Evolutionary conservation across 2,329 filamentous ascomycete genomes (phyloP), one percentile per base, ranked within the genome.

Genomic region (Neofusicoccum ribis): DNA sequence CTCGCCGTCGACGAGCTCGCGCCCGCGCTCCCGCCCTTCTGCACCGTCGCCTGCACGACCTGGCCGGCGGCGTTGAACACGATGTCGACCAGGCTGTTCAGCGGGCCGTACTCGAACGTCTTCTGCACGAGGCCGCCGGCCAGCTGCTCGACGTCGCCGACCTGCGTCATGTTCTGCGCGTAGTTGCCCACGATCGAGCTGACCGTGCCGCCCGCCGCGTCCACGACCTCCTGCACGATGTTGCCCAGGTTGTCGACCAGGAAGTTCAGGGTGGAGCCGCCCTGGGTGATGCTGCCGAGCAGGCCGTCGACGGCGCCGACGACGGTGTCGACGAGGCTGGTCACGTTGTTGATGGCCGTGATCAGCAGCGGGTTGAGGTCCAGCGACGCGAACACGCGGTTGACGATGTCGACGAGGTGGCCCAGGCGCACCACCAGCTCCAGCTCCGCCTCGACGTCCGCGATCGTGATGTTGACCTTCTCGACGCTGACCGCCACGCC

Each of bases 291-390:
- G 20, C 82, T 83, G 8, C 86, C 86, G 2, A 88, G 80, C 37
- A 88, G 76, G 0, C 86, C 85, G 69, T 86, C 86, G 0, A 88
- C 85, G 0, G 80, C 84, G 27, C 84, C 85, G 11, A 88, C 79
- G 15, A 64, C 51, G 5, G 79, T 77, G 49, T 82, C 82, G 3
- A 86, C 80, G 11, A 87, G 72, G 52, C 81, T 79, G 0, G 81
- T 84, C 2, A 83, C 84, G 59, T 84, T 82, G 72, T 85, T 83
- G 63, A 87, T 76, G 12, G 85, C 72, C 65, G 82, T 83, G 69
- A 88, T 82, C 37, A 88, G 79, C n/a, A 87, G 77, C 3, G 86
- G 86, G 72, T 88, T 88, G 17, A 88, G 78, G 69, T 88, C 86
- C 34, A 88, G 77, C 3, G 84, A 84, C 34, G 83, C 77, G 63